Evolutionary conservation across 192 early-diverging fungal species (phyloP), one percentile per base, ranked within the genome.

Genomic region (Globomyces pollinis-pini): DNA sequence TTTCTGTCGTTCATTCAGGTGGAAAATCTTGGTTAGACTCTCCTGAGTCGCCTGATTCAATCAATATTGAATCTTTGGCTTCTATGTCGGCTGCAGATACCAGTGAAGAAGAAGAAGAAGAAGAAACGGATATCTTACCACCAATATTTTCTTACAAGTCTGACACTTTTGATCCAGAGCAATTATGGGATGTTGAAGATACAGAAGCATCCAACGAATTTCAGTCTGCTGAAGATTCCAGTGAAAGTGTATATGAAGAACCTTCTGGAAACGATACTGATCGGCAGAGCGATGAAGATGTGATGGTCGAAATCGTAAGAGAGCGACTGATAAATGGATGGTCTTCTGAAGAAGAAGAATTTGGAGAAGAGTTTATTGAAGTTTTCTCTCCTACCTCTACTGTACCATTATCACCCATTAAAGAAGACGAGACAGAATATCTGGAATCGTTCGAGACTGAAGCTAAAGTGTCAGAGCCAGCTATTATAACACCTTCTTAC

Each of bases 171-270:
- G 6, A 38, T 21, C 20, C 33, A 21, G 52, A 54, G 24, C 29
- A 36, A 23, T 38, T 39, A 11, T 36, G 34, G 52, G 52, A 32
- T 11, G n/a, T 24, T 32, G 34, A 38, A 38, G 52, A 54, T 23
- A 31, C n/a, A 12, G 52, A 26, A 21, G 4, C 8, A 18, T 54
- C 52, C 23, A 24, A 20, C 21, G 52, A 36, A 21, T 39, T 26
- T n/a, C 29, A 38, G 18, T 38, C 52, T 15, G 21, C 38, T 1
- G 52, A 54, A 16, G 52, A 54, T 23, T 24, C 29, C 21, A 39
- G 38, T 31, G 52, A 54, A 12, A 54, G 52, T 24, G 55, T 57
- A n/a, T 57, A 57, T 24, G 55, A 57, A 16, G 55, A 57, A 21
- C 55, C 55, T 7, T 24, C 21, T 28, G 31, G 24, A 6, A 13